phyloP scores from a whole-genome alignment of 441 rosid species.

The Pelargonium citronellum region DNA sequence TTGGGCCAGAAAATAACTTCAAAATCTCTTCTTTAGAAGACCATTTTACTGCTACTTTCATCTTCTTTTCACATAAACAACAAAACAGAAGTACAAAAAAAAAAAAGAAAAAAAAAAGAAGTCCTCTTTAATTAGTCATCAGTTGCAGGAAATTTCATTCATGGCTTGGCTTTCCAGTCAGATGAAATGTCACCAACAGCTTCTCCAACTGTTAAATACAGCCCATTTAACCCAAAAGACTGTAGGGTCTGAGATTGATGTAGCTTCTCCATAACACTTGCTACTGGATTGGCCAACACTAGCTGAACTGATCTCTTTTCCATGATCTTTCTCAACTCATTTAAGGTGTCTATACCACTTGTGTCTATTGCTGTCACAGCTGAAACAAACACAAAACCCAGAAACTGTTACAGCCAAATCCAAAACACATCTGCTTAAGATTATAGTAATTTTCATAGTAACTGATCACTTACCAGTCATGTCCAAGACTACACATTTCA shows the following conservation, averaged over 20 bases:
- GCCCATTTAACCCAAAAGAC: background rate
- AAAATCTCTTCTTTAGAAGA: too few relatives aligned
- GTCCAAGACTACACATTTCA: slow-evolving; percentile 73
- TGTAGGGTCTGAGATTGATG: background rate
- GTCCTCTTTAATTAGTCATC: too few relatives aligned
- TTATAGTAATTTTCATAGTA: background rate
- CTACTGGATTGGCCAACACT: slow-evolving; percentile 80
- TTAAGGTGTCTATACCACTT: slow-evolving; percentile 60
- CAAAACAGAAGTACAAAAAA: too few relatives aligned
- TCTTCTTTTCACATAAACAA: too few relatives aligned
- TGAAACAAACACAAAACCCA: slow-evolving; percentile 21
- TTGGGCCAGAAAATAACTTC: too few relatives aligned
- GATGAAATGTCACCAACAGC: slow-evolving; percentile 2
- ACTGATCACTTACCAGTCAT: slow-evolving; percentile 51
- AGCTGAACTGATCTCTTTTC: slow-evolving; percentile 73
- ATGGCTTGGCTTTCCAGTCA: background rate
- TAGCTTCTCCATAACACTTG: slow-evolving; percentile 77
- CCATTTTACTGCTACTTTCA: too few relatives aligned
- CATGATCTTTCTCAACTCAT: slow-evolving; percentile 57
- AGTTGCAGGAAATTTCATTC: background rate
- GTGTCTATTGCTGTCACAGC: slow-evolving; percentile 90
- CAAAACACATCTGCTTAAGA: background rate
- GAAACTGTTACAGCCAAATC: background rate
- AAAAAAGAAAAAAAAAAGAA: too few relatives aligned
- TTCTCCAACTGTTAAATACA: background rate